These are phyloP conservation scores for Xylaria sp. DNA, from an alignment of 2,329 filamentous ascomycete genomes.

Conservation along the genomic window DNA sequence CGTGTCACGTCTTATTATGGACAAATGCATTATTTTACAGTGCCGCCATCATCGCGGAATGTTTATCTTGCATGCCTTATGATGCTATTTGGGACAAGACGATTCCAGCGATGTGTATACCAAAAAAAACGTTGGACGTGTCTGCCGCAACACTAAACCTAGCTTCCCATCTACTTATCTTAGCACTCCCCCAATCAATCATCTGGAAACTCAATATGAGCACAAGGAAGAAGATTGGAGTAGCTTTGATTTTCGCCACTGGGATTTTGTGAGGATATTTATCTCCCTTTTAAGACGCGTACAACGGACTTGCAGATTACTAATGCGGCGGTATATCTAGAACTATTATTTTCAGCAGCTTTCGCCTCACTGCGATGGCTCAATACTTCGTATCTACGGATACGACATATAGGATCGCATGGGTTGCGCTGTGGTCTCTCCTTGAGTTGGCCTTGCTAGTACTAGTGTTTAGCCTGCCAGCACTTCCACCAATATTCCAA, in stretches of 20 bases:
- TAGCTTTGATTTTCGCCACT: slow-evolving; percentile 47
- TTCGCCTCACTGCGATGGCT: too few species aligned
- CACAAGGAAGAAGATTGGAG: slow-evolving; percentile 47
- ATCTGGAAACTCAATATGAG: slow-evolving; percentile 49
- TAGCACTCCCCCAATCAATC: slow-evolving; percentile 48
- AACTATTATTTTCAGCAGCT: too few species aligned
- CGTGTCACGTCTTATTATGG: slow-evolving; percentile 29
- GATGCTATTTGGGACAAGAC: slow-evolving; percentile 36
- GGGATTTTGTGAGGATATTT: too few species aligned
- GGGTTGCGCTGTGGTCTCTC: too few species aligned
- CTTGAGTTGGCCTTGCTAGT: too few species aligned
- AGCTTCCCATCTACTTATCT: slow-evolving; percentile 48
- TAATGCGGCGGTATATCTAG: too few species aligned
- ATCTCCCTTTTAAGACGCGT: too few species aligned
- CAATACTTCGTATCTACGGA: too few species aligned
- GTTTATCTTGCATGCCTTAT: slow-evolving; percentile 38
- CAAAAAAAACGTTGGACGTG: slow-evolving; percentile 49
- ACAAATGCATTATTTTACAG: slow-evolving; percentile 33
- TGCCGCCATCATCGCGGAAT: slow-evolving; percentile 32
- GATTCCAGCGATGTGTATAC: slow-evolving; percentile 43
- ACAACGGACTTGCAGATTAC: too few species aligned
- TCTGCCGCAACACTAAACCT: slow-evolving; percentile 49
- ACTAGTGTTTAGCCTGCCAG: too few species aligned
- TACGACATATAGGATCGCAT: too few species aligned
- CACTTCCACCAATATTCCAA: too few species aligned